A percentile compares a stretch with the other conserved stretches of the same genome.
Evolutionary conservation across 805 yeast species (phyloP).

Genomic region (Saturnispora bothae): DNA sequence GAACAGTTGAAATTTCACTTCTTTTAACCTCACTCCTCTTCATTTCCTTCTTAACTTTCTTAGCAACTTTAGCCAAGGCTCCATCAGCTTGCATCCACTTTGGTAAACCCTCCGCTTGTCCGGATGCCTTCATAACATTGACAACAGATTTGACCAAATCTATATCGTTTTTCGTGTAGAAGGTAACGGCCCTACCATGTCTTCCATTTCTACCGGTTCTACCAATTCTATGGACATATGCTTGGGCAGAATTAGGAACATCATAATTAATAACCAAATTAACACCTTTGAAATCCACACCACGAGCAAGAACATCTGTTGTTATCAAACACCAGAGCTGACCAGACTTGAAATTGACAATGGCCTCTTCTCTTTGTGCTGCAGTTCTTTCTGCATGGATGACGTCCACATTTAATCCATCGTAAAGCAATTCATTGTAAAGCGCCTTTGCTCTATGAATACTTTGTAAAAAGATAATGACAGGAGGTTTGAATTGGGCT

Average conservation of each 20-base stretch:
- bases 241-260: constrained; percentile 87
- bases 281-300: constrained; percentile 94
- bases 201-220: constrained; percentile 97
- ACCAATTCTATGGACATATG: constrained; percentile 96
- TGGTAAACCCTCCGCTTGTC: constrained; percentile 49
- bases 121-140: constrained; percentile 93
- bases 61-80: constrained; percentile 26
- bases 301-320: constrained; percentile 93
- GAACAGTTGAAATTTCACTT: constrained; percentile 76
- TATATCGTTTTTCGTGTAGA: constrained; percentile 84
- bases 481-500: constrained; percentile 87
- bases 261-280: constrained; percentile 92
- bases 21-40: constrained; percentile 52
- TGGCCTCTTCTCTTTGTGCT: constrained; percentile 73
- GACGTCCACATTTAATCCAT: constrained; percentile 85
- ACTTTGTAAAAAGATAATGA: constrained; percentile 83
- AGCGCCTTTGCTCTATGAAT: constrained; percentile 91
- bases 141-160: constrained; percentile 69
- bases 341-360: constrained; percentile 78
- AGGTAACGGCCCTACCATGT: constrained; percentile 77
- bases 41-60: constrained; percentile 40
- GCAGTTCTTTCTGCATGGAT: constrained; percentile 93
- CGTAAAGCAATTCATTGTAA: constrained; percentile 86
- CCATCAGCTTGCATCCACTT: constrained; percentile 63
- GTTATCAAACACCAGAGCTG: constrained; percentile 94